These are phyloP conservation scores for Fraxinus pennsylvanica DNA, from an alignment of 257 asterid genomes.

Conservation along the genomic window DNA sequence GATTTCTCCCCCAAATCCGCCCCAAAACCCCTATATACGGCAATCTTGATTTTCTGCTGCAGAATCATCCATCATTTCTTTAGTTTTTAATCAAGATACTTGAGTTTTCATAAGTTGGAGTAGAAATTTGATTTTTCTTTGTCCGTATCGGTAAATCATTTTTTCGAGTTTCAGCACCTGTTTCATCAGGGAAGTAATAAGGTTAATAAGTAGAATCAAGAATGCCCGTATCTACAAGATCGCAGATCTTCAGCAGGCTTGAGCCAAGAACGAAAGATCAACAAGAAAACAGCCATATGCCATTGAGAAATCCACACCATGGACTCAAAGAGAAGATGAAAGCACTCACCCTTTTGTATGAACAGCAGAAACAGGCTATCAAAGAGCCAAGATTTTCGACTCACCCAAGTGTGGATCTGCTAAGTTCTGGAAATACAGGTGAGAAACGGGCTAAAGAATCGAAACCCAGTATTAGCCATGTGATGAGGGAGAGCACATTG, in stretches of 20 bases:
- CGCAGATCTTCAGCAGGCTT: slow-evolving; percentile 29
- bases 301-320: slow-evolving; percentile 52
- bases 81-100: slow-evolving; percentile 21
- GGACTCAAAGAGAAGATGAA: slow-evolving; percentile 68
- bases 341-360: slow-evolving; percentile 53
- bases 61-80: not conserved
- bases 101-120: not conserved
- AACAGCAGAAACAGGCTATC: slow-evolving; percentile 55
- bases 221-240: slow-evolving; percentile 56
- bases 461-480: slow-evolving; percentile 26
- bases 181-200: slow-evolving; percentile 9
- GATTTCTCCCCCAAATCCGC: slow-evolving; percentile 22
- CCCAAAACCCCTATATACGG: not conserved
- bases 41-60: not conserved
- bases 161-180: slow-evolving; percentile 9
- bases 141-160: not conserved
- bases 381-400: slow-evolving; percentile 44
- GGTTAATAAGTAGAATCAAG: slow-evolving; percentile 14
- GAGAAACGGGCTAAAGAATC: slow-evolving; percentile 20
- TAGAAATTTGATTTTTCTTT: not conserved
- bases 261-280: slow-evolving; percentile 17
- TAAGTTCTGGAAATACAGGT: slow-evolving; percentile 26
- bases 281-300: slow-evolving; percentile 36
- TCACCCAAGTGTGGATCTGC: slow-evolving; percentile 54
- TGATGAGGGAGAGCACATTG: slow-evolving; percentile 42